phyloP scores from a whole-genome alignment of 192 early-diverging fungal genomes.

The Rhizoclosmatium sp. region DNA sequence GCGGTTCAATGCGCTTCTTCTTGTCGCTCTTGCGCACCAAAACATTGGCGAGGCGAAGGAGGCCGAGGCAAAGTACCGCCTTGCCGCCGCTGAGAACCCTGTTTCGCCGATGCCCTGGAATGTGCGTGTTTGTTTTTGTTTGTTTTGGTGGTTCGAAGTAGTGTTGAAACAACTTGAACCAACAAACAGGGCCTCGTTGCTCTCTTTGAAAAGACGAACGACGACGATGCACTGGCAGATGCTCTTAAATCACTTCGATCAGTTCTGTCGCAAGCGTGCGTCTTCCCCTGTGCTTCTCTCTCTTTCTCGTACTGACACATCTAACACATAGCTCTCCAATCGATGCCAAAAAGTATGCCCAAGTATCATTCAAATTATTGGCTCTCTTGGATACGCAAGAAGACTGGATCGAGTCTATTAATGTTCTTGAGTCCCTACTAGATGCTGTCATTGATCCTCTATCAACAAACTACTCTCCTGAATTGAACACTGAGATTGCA shows the following conservation, averaged over 20 bases:
- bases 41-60: slow-evolving; percentile 34
- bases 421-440: not conserved
- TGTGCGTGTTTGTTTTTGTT: slow-evolving; percentile 20
- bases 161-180: slow-evolving; percentile 1
- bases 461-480: not conserved
- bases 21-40: slow-evolving; percentile 44
- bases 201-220: slow-evolving; percentile 38
- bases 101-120: slow-evolving; percentile 47
- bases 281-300: slow-evolving; percentile 4
- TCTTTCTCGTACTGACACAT: not conserved
- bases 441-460: not conserved
- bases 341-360: slow-evolving; percentile 20
- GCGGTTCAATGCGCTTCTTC: slow-evolving; percentile 56
- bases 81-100: slow-evolving; percentile 40
- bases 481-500: not conserved
- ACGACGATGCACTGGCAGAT: slow-evolving; percentile 36
- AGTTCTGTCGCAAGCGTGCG: slow-evolving; percentile 29
- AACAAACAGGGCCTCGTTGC: slow-evolving; percentile 31
- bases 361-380: not conserved
- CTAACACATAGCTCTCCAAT: not conserved
- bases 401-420: slow-evolving; percentile 2
- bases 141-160: not conserved
- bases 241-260: slow-evolving; percentile 31
- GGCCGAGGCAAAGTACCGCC: slow-evolving; percentile 37
- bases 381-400: slow-evolving; percentile 7